phyloP scores from a whole-genome alignment of 2,329 filamentous ascomycete species.

The Clonostachys sp. region DNA sequence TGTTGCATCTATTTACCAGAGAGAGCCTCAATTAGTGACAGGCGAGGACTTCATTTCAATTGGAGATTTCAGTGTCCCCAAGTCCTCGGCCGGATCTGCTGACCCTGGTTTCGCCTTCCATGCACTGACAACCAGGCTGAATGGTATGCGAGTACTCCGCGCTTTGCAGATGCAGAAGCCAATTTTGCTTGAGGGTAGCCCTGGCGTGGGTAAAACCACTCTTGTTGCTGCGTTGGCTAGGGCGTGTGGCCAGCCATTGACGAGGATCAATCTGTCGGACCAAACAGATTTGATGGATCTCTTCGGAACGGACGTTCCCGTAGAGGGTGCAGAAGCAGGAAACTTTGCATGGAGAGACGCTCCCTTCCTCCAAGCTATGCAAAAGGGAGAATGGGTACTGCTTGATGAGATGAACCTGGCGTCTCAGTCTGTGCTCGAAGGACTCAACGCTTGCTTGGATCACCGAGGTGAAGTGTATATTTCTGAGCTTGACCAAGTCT shows the following conservation, averaged over 20 bases:
- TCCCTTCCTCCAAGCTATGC: conserved; percentile 94
- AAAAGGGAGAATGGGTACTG: conserved; percentile 92
- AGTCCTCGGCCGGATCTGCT: conserved; percentile 31
- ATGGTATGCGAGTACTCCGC: conserved; percentile 85
- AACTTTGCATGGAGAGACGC: conserved; percentile 95
- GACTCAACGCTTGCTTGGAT: conserved; percentile 92
- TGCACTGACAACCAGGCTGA: conserved; percentile 83
- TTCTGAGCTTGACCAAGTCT: conserved; percentile 90
- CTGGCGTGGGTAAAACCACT: conserved; percentile 97
- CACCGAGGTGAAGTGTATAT: conserved; percentile 95
- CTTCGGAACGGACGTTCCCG: conserved; percentile 92
- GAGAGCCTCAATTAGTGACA: conserved; percentile 53
- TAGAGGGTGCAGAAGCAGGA: conserved; percentile 86
- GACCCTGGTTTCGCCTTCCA: conserved; percentile 59
- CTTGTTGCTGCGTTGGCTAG: conserved; percentile 80
- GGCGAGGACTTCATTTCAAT: conserved; percentile 52
- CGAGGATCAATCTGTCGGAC: conserved; percentile 93
- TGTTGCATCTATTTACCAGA: conserved; percentile 60
- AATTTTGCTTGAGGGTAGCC: conserved; percentile 90
- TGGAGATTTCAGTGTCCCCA: conserved; percentile 68
- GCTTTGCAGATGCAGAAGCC: conserved; percentile 87
- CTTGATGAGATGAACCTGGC: conserved; percentile 99
- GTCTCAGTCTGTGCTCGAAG: conserved; percentile 93
- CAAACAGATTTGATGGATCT: conserved; percentile 97
- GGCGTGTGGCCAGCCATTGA: conserved; percentile 75